Conservation (phyloP, 1,139 yeast genomes). For the Lodderomyces beijingensis region DNA sequence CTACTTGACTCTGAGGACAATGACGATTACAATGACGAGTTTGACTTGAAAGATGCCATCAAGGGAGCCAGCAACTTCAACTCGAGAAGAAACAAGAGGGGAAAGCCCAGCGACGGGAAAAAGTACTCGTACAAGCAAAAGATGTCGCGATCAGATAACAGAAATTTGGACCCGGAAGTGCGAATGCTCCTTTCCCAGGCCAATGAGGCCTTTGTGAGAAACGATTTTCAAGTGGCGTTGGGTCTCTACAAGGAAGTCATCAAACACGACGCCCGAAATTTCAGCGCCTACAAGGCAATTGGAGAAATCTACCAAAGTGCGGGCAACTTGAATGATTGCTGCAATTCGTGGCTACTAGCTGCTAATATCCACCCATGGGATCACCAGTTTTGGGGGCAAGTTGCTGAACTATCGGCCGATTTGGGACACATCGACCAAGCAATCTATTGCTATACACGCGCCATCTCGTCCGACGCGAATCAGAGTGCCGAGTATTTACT, state of each 20-base stretch:
- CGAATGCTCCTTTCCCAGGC: slow-evolving; percentile 63
- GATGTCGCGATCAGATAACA: slow-evolving; percentile 33
- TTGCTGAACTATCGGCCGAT: slow-evolving; percentile 71
- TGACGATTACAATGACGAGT: slow-evolving; percentile 29
- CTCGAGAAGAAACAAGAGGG: slow-evolving; percentile 43
- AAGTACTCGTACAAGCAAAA: slow-evolving; percentile 26
- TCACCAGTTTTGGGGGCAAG: slow-evolving; percentile 76
- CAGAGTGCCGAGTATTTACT: slow-evolving; percentile 52
- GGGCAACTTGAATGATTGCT: slow-evolving; percentile 66
- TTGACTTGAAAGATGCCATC: slow-evolving; percentile 55
- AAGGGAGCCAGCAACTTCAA: slow-evolving; percentile 60
- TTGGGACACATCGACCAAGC: slow-evolving; percentile 79
- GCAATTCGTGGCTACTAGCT: slow-evolving; percentile 79
- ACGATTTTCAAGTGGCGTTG: slow-evolving; percentile 64
- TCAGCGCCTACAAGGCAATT: slow-evolving; percentile 77
- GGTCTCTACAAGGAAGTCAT: slow-evolving; percentile 69
- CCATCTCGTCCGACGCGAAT: slow-evolving; percentile 53
- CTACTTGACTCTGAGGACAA: slow-evolving; percentile 8
- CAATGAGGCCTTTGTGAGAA: slow-evolving; percentile 71
- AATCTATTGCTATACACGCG: slow-evolving; percentile 72
- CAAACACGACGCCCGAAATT: slow-evolving; percentile 69
- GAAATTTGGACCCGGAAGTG: slow-evolving; percentile 68
- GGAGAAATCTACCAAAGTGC: slow-evolving; percentile 78
- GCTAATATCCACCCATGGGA: slow-evolving; percentile 79
- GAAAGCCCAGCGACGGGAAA: slow-evolving; percentile 26